Percentiles rank a stretch among this genome's conserved stretches.
These are phyloP conservation scores for Naganishia friedmannii DNA, from an alignment of 768 basidiomycete genomes.

Conservation along the genomic window DNA sequence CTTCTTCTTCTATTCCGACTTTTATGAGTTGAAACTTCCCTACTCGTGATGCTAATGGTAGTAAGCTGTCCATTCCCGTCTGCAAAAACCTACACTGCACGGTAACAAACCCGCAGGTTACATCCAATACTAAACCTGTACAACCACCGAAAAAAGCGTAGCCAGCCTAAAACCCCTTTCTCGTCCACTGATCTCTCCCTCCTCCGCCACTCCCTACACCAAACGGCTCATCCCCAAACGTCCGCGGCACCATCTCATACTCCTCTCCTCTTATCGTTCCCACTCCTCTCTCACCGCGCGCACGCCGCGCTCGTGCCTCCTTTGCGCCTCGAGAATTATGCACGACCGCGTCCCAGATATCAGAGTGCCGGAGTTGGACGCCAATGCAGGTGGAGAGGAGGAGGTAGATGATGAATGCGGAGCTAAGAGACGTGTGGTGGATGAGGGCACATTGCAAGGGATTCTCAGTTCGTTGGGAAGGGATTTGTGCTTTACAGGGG, in stretches of 20 bases:
- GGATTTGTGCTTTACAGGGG: too few relatives aligned
- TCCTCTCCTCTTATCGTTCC: slow-evolving; percentile 34
- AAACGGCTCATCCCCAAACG: neutral
- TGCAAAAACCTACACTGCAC: too few relatives aligned
- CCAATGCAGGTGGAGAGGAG: slow-evolving; percentile 49
- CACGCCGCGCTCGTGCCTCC: slow-evolving; percentile 22
- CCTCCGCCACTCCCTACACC: neutral
- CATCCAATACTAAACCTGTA: too few relatives aligned
- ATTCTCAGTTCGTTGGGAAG: too few relatives aligned
- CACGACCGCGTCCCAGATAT: slow-evolving; percentile 39
- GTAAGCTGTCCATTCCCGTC: too few relatives aligned
- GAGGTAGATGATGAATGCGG: slow-evolving; percentile 42
- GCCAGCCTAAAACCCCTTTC: neutral
- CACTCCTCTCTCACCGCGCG: slow-evolving; percentile 9
- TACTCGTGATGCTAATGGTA: too few relatives aligned
- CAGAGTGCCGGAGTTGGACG: slow-evolving; percentile 35
- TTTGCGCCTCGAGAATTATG: neutral
- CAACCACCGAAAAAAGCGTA: too few relatives aligned
- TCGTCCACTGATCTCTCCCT: neutral
- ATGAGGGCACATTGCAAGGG: too few relatives aligned
- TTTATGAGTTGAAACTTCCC: too few relatives aligned
- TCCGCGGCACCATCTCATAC: slow-evolving; percentile 37
- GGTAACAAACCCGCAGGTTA: too few relatives aligned
- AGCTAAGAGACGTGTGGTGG: neutral
- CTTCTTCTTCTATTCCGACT: too few relatives aligned